Base-by-base conservation (phyloP, 2,329 filamentous ascomycete species). In the Botrytis medusae region DNA sequence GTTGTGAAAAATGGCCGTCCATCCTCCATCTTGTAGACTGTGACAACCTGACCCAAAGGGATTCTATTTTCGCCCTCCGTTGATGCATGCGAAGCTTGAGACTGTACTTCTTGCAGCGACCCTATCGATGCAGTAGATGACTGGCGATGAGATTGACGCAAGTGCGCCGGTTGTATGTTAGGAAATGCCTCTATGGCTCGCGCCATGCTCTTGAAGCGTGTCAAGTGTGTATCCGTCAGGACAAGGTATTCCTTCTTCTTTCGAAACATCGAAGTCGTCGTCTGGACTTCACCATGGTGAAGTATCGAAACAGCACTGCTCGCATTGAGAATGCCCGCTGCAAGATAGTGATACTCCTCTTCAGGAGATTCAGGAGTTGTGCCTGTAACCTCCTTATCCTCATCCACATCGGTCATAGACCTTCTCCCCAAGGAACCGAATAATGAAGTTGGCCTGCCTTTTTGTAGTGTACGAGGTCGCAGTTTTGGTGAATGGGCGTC, bases 201-300 rank as follows among this genome's bases (percentile, higher is more conserved):
- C 62, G 84, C 83, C 77, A 92, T 89, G 78, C 84, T 91, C 81
- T 92, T 92, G 83, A 91, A 92, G 20, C 91, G 86, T 72, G 92
- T 82, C 72, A 93, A 82, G 80, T 92, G 89, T 9, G 86, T 88
- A 76, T 92, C 91, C 10, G 90, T 93, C 76, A 93, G 83, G 22
- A 93, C 91, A 72, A 93, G 83, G 78, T 91, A 93, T 80, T 93
- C 90, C 81, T 87, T 91, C 83, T 90, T 92, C 83, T 92, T 92
- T 80, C 90, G 85, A 82, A 92, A 91, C 85, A 93, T 88, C 74
- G 88, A 88, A 72, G 88, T 90, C 67, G 89, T 89, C 20, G 89
- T 92, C 81, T 93, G 90, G 25, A 92, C 88, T 79, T 92, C 91
- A 54, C 91, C 91, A 82, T 92, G 88, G 75, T 90, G 86, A 54